phyloP scores from a whole-genome alignment of 2,329 filamentous ascomycete species.

The Plectosphaerella cucumerina region DNA sequence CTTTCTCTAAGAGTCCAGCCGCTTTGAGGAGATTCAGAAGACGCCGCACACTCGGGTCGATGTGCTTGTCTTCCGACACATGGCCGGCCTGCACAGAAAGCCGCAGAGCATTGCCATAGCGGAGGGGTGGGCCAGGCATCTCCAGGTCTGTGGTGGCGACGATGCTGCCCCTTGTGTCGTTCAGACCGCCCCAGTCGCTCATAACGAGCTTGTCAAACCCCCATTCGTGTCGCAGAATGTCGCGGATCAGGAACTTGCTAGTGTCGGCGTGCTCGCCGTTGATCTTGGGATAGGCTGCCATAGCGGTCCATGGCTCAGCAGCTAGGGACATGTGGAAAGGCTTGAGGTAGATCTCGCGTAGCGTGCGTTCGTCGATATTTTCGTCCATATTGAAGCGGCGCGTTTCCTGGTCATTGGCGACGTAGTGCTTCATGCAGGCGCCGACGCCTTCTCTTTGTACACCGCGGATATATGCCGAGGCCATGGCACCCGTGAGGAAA shows the following conservation, averaged over 20 bases:
- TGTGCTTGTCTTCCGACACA: constrained; percentile 12
- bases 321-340: constrained; percentile 28
- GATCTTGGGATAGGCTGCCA: constrained; percentile 43
- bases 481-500: constrained; percentile 61
- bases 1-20: no score
- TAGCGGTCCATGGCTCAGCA: constrained; percentile 36
- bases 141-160: constrained; percentile 26
- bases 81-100: no score
- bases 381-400: constrained; percentile 21
- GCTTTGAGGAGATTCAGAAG: no score
- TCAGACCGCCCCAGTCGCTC: constrained; percentile 40
- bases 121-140: constrained; percentile 25
- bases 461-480: constrained; percentile 55
- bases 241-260: constrained; percentile 27
- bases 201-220: constrained; percentile 39
- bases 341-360: constrained; percentile 35
- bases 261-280: constrained; percentile 20
- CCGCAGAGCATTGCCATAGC: constrained; percentile 1
- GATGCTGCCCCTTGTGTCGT: constrained; percentile 20
- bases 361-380: constrained; percentile 19
- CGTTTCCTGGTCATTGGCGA: constrained; percentile 65
- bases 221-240: constrained; percentile 38
- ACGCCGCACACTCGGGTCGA: no score
- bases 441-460: constrained; percentile 42
- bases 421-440: constrained; percentile 52